Evolutionary conservation across 495 filamentous ascomycete genomes (phyloP), one percentile per base, ranked within the genome.

Genomic region (Xylaria palmicola): DNA sequence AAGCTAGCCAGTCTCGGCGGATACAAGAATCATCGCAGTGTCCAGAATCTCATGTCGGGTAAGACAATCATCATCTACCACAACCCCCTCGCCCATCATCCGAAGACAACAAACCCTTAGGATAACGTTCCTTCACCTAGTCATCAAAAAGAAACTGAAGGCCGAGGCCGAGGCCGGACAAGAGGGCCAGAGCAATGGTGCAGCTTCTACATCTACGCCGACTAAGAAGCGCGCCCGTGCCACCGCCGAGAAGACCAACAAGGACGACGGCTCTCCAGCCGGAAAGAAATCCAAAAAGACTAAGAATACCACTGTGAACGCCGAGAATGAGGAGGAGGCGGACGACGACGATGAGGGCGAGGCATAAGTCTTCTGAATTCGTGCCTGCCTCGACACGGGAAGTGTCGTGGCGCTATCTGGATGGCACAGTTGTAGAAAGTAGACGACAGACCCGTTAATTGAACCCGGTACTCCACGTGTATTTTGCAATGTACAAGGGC

Each of bases 1-100:
- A 70, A 68, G 61, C 63, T 70, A 0, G 65, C 68, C 6, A 39
- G 34, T 19, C 55, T 70, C 13, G 58, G 60, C 4, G 65, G 63
- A 1, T 70, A 70, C 39, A 19, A 24, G 40, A 70, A 66, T 20
- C 47, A 50, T 6, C 27, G 26, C 6, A 64, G 63, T 41, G 60
- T 56, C 0, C 12, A 8, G 2, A 70, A 70, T 39, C 9, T 68
- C 7, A 10, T 70, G 0, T 2, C 0, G 29, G 20, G 68, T 70
- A 62, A 58, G 65, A 36, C 9, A 6, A 8, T 10, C 17, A 32
- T 34, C n/a, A 19, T 15, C 30, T 36, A 10, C 26, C n/a, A 4
- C 20, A 4, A 26, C 0, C 29, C 8, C 17, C n/a, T 1, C 3
- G 3, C 32, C n/a, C n/a, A n/a, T n/a, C n/a, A n/a, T n/a, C n/a